A percentile compares a stretch with the other conserved stretches of the same genome.
Conservation (phyloP, 345 rosid genomes). For the Acer negundo region DNA sequence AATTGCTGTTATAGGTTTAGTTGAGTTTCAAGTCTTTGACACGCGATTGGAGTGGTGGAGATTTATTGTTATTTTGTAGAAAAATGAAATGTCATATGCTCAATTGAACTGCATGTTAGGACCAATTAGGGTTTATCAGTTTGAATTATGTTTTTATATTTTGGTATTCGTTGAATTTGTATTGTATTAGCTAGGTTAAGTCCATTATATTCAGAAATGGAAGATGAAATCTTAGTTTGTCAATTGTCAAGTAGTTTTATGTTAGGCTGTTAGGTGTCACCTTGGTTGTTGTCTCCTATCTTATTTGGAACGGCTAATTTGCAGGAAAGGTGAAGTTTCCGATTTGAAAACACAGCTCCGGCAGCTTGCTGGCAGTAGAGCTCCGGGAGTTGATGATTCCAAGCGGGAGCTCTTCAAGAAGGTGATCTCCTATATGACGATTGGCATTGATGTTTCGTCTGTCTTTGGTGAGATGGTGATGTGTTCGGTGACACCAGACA, state of each 20-base stretch:
- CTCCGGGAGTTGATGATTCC: conserved; percentile 93
- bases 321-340: conserved; percentile 92
- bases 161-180: neutral
- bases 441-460: conserved; percentile 91
- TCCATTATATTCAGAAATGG: neutral
- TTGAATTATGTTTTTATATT: neutral
- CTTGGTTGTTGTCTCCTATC: neutral
- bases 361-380: conserved; percentile 94
- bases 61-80: neutral
- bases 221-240: neutral
- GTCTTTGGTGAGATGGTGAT: conserved; percentile 98
- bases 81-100: neutral
- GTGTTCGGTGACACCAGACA: conserved; percentile 98
- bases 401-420: conserved; percentile 95
- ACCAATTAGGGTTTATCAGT: neutral
- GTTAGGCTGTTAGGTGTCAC: neutral
- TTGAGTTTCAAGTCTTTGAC: conserved; percentile 2
- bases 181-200: neutral
- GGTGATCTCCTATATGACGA: conserved; percentile 91
- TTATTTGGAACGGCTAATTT: neutral
- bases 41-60: neutral
- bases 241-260: neutral
- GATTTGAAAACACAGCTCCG: conserved; percentile 94
- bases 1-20: neutral
- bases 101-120: conserved; percentile 8